Percentiles rank a stretch among this genome's conserved stretches.
Conservation (phyloP, 75 land plant species). For the Picea sitchensis region DNA sequence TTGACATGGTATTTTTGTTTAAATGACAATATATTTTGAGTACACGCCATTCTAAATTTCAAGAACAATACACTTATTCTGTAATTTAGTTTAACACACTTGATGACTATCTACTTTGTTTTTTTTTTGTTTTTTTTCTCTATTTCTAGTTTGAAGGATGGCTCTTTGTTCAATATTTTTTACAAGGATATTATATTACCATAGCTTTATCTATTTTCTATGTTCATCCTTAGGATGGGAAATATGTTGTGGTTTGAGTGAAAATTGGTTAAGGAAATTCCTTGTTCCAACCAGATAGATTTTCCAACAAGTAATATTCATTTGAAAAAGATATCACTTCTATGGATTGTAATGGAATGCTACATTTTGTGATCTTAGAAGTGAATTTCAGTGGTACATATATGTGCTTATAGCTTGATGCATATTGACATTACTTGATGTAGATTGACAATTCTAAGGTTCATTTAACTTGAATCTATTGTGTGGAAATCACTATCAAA, state of each 20-base stretch:
- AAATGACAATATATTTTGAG: too few species aligned
- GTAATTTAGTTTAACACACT: too few species aligned
- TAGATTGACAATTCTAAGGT: not conserved
- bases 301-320: slow-evolving; percentile 66
- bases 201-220: not conserved
- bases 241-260: slow-evolving; percentile 90
- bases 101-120: too few species aligned
- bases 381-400: not conserved
- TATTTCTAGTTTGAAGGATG: not conserved
- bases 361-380: not conserved
- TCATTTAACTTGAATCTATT: not conserved
- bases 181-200: not conserved
- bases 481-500: not conserved
- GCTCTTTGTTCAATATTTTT: not conserved
- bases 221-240: slow-evolving; percentile 56
- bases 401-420: not conserved
- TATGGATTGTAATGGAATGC: not conserved
- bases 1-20: too few species aligned
- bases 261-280: slow-evolving; percentile 94
- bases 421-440: not conserved
- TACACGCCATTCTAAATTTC: too few species aligned
- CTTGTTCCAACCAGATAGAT: slow-evolving; percentile 95
- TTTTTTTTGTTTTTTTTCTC: too few species aligned
- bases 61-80: too few species aligned
- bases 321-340: not conserved